Percentiles rank a stretch among this genome's conserved stretches.
Evolutionary conservation across 257 asterid genomes (phyloP).

Genomic region (Anisodus tanguticus): DNA sequence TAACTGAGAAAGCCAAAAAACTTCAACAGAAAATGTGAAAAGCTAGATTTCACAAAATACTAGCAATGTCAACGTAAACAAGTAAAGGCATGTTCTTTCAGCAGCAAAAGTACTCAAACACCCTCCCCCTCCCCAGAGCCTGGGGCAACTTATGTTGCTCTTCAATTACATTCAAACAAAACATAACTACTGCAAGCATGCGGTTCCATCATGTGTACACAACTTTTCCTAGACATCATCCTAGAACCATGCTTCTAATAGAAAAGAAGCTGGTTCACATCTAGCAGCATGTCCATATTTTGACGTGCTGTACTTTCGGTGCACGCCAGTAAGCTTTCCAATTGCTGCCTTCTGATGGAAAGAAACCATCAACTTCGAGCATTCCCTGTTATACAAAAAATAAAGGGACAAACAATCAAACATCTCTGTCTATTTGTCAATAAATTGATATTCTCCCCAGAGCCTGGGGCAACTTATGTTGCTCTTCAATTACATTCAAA

Average conservation of each 20-base stretch:
- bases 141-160: conserved; percentile 57
- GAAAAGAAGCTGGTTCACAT: conserved; percentile 42
- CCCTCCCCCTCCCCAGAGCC: not conserved
- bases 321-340: conserved; percentile 44
- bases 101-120: not conserved
- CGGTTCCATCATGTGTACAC: not conserved
- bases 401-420: not conserved
- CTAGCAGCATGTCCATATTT: conserved; percentile 49
- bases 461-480: conserved; percentile 52
- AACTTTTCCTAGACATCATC: not conserved
- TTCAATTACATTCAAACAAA: not conserved
- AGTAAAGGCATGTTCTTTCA: not conserved
- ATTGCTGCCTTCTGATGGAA: conserved; percentile 47
- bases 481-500: conserved; percentile 27
- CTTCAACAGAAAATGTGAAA: not conserved
- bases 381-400: conserved; percentile 40
- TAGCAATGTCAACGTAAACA: not conserved
- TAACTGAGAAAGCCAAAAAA: too few species aligned
- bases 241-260: conserved; percentile 31
- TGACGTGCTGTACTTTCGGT: conserved; percentile 43
- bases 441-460: not conserved
- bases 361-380: conserved; percentile 47
- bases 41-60: not conserved
- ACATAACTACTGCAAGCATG: not conserved
- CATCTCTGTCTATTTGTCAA: not conserved